Evolutionary conservation across 441 rosid species (phyloP).

Genomic region (Erysimum cheiri): DNA sequence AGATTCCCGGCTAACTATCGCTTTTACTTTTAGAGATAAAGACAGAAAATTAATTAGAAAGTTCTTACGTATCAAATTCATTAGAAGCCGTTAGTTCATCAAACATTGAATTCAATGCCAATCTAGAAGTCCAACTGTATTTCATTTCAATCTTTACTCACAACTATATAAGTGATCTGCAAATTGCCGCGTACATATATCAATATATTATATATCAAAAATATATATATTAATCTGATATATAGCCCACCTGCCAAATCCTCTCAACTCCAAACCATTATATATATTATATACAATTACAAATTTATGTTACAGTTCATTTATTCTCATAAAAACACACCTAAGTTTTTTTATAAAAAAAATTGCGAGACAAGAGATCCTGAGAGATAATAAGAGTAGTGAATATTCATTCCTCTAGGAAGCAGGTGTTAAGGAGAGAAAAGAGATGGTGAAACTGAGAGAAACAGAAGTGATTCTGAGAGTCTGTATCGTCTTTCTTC

Average conservation of each 20-base stretch:
- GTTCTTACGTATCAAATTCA: constrained; percentile 17
- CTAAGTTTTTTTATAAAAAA: background rate
- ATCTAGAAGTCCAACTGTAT: constrained; percentile 35
- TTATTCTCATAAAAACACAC: background rate
- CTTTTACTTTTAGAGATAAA: background rate
- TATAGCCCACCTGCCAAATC: constrained; percentile 19
- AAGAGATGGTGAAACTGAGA: constrained; percentile 37
- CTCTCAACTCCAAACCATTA: constrained; percentile 14
- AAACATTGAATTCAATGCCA: constrained; percentile 42
- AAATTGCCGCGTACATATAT: constrained; percentile 27
- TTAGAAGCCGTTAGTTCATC: constrained; percentile 13
- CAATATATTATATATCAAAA: background rate
- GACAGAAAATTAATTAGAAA: constrained; percentile 14
- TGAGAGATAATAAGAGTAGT: too few relatives aligned
- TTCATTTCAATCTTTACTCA: constrained; percentile 14
- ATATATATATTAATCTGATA: too few relatives aligned
- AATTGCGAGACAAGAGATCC: background rate
- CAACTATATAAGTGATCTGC: constrained; percentile 29
- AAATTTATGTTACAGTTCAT: background rate
- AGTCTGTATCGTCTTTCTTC: constrained; percentile 43
- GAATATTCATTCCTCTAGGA: constrained; percentile 8
- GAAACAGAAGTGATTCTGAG: constrained; percentile 53
- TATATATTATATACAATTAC: constrained; percentile 16
- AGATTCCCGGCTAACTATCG: background rate
- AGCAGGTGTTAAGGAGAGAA: background rate